Percentiles rank a stretch among this genome's conserved stretches.
phyloP scores from a whole-genome alignment of 176 grass and related monocot species.

The Pontederia paniculata region DNA sequence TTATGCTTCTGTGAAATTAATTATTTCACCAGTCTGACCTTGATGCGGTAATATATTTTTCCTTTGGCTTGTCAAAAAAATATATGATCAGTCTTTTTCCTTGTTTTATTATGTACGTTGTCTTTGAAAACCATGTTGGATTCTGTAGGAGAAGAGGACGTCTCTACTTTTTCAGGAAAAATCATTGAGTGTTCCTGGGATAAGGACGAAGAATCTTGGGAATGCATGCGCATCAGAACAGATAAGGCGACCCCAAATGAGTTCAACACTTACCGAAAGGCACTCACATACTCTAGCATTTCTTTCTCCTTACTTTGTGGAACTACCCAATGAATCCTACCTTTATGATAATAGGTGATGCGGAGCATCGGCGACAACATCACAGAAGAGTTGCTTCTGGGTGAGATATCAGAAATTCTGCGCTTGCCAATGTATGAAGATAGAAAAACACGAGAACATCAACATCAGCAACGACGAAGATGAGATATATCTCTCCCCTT shows the following conservation, averaged over 20 bases:
- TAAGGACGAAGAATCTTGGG: slow-evolving; percentile 39
- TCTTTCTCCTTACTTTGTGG: no score
- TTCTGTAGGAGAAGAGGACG: slow-evolving; percentile 32
- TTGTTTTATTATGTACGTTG: background rate
- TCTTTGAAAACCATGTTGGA: no score
- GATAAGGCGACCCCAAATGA: slow-evolving; percentile 70
- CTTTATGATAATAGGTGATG: slow-evolving; percentile 41
- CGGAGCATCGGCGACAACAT: slow-evolving; percentile 90
- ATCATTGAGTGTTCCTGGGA: slow-evolving; percentile 66
- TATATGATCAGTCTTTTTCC: background rate
- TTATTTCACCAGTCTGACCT: no score
- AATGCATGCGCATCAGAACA: slow-evolving; percentile 52
- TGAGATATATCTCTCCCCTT: background rate
- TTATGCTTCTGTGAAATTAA: no score
- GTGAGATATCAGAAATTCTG: slow-evolving; percentile 57
- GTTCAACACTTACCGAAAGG: slow-evolving; percentile 71
- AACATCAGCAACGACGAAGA: slow-evolving; percentile 20
- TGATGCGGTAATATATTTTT: no score
- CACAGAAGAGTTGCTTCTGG: slow-evolving; percentile 67
- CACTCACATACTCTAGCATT: background rate
- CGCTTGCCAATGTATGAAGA: slow-evolving; percentile 73
- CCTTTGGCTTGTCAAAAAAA: no score
- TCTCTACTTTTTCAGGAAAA: slow-evolving; percentile 37
- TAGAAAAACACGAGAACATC: slow-evolving; percentile 49
- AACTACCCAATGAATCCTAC: background rate